Evolutionary conservation across 2,329 filamentous ascomycete species (phyloP).

Genomic region (Colletotrichum caudatum): DNA sequence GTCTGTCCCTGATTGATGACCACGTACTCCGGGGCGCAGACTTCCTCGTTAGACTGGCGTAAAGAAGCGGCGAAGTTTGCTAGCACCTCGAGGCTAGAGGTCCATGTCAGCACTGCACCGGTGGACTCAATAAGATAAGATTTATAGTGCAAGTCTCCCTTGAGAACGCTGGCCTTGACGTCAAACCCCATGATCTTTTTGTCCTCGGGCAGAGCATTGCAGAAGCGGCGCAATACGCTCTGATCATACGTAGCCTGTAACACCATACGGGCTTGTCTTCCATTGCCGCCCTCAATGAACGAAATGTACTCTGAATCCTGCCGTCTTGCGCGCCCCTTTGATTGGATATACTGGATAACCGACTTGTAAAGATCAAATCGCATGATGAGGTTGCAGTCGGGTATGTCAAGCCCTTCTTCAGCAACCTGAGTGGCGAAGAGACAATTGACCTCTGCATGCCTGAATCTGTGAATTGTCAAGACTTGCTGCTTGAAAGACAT

Average conservation of each 20-base stretch:
- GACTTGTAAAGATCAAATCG: constrained; percentile 90
- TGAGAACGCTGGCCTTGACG: constrained; percentile 66
- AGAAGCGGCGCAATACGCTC: constrained; percentile 78
- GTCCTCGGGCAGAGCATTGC: constrained; percentile 78
- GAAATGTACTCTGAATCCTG: constrained; percentile 82
- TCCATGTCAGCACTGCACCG: constrained; percentile 83
- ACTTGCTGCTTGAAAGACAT: constrained; percentile 82
- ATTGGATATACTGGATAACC: constrained; percentile 95
- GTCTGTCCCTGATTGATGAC: constrained; percentile 66
- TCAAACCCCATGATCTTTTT: constrained; percentile 74
- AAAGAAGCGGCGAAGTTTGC: constrained; percentile 80
- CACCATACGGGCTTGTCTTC: constrained; percentile 67
- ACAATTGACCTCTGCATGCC: constrained; percentile 69
- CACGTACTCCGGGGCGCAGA: constrained; percentile 68
- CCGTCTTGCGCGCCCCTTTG: constrained; percentile 86
- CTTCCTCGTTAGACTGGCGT: constrained; percentile 57
- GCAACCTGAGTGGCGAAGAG: constrained; percentile 75
- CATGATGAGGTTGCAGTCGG: constrained; percentile 74
- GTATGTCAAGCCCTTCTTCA: constrained; percentile 76
- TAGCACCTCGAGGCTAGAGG: constrained; percentile 78
- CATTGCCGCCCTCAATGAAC: constrained; percentile 82
- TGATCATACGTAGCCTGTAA: constrained; percentile 72
- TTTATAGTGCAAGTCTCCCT: constrained; percentile 61
- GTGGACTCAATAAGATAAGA: constrained; percentile 73
- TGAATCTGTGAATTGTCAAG: constrained; percentile 75